A percentile compares a stretch with the other conserved stretches of the same genome.
Evolutionary conservation across 2,329 filamentous ascomycete species (phyloP).

Genomic region (Didymella keratinophila): DNA sequence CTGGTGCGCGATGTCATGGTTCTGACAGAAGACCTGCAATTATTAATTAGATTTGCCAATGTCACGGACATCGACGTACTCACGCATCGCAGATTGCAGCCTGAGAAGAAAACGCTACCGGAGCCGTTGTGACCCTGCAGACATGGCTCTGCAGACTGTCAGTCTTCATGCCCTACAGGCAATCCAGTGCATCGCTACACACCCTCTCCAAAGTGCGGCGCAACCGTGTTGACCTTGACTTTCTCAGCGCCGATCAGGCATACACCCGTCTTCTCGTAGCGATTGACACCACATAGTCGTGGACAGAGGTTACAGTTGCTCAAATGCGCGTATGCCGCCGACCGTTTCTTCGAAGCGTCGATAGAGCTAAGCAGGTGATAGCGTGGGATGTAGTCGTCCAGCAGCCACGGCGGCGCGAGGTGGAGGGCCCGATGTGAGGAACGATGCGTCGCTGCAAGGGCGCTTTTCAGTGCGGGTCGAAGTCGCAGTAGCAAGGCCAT

Average conservation of each 20-base stretch:
- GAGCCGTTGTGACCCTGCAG: constrained; percentile 83
- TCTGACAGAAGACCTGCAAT: constrained; percentile 56
- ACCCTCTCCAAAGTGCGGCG: constrained; percentile 81
- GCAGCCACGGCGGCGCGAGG: constrained; percentile 71
- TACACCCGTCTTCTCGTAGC: constrained; percentile 79
- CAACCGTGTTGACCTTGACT: constrained; percentile 83
- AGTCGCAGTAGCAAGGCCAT: constrained; percentile 25
- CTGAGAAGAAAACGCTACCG: constrained; percentile 82
- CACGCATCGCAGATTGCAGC: constrained; percentile 75
- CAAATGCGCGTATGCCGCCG: constrained; percentile 76
- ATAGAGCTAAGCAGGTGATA: constrained; percentile 73
- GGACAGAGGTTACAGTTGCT: constrained; percentile 84
- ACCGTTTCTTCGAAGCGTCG: constrained; percentile 76
- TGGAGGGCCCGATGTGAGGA: constrained; percentile 51
- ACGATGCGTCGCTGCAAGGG: not conserved
- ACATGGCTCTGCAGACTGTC: constrained; percentile 68
- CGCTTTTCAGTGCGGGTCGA: constrained; percentile 19
- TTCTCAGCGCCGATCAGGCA: constrained; percentile 77
- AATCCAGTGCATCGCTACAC: not conserved
- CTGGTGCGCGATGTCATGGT: constrained; percentile 83
- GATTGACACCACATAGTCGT: constrained; percentile 77
- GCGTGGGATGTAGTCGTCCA: constrained; percentile 76
- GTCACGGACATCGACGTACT: not conserved
- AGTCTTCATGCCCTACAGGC: not conserved
- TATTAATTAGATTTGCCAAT: not conserved